Base-by-base conservation (phyloP, 768 basidiomycete genomes). In the Suillus lakei region DNA sequence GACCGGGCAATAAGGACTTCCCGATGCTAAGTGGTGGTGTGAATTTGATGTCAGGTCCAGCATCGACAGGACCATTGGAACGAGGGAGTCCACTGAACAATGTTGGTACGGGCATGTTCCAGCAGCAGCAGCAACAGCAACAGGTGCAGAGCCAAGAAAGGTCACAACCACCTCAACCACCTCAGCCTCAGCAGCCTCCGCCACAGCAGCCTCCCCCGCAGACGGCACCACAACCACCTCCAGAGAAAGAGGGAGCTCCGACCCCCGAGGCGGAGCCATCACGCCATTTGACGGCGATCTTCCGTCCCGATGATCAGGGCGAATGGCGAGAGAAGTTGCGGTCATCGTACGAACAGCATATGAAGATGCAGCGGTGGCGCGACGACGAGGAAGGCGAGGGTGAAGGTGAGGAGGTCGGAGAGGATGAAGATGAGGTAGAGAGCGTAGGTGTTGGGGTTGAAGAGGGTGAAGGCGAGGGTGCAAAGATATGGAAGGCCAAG, bases 301-400 rank as follows among this genome's bases (percentile, higher is more conserved):
- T 95, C 79, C 84, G 92, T 61, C 93, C 95, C 2, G 94, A 96
- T 69, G 91, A 91, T 65, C 88, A 87, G 26, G 89, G 88, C 23
- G 92, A 93, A 69, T 98, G 96, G 95, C 90, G 86, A 75, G 93
- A 95, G 76, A 89, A 85, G 75, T 73, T 92, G 62, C 84, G 90
- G 60, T 79, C 85, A 62, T 85, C 89, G 34, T 88, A 90, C 69
- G 88, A 90, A 55, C 76, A 75, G 48, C 74, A 77, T 5, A 38
- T 48, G 36, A 63, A 62, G 30, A 72, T 77, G 23, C 76, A 72
- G 34, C 69, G 70, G 39, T 76, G 73, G 82, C 73, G 69, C 44
- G 84, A 84, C 38, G 89, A 88, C 83, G 83, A 73, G 78, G 83
- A 65, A 78, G 86, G 70, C 65, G 81, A 69, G 63, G 87, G 87